Evolutionary conservation across 2,329 filamentous ascomycete genomes (phyloP).

Genomic region (Fonsecaea pedrosoi): DNA sequence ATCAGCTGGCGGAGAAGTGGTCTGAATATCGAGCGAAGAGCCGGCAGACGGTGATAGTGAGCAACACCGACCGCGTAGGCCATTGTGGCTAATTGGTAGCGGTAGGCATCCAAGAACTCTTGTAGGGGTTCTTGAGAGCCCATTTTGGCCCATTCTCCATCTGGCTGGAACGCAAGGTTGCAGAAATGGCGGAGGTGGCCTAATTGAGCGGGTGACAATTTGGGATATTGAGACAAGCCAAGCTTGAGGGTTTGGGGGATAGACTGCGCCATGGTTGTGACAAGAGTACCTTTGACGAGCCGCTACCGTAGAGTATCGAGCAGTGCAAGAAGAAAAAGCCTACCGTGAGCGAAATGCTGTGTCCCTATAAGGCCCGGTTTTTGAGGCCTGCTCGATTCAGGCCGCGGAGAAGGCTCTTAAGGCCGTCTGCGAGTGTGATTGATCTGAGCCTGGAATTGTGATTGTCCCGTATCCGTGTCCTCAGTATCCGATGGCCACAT

Average conservation of each 20-base stretch:
- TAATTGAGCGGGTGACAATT: conserved; percentile 29
- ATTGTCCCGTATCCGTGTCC: not conserved
- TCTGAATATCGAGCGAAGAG: conserved; percentile 47
- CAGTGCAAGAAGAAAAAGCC: not conserved
- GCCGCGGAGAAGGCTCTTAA: not conserved
- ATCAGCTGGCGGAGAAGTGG: conserved; percentile 47
- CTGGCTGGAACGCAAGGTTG: conserved; percentile 33
- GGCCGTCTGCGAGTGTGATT: not conserved
- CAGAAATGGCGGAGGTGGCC: conserved; percentile 34
- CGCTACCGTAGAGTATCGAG: not conserved
- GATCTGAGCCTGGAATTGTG: not conserved
- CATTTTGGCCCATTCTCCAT: conserved; percentile 35
- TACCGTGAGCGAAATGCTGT: not conserved
- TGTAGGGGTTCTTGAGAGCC: conserved; percentile 45
- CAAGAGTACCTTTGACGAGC: not conserved
- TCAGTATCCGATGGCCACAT: not conserved
- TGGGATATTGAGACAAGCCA: conserved; percentile 35
- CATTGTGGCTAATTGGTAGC: conserved; percentile 53
- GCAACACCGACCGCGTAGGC: conserved; percentile 47
- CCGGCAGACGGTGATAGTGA: conserved; percentile 51
- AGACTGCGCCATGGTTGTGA: conserved; percentile 8
- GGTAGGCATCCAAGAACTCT: conserved; percentile 46
- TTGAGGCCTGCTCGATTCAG: no score
- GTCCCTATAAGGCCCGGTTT: not conserved
- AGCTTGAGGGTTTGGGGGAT: conserved; percentile 14